phyloP scores from a whole-genome alignment of 2,329 filamentous ascomycete genomes.

The Raffaelea albimanens region DNA sequence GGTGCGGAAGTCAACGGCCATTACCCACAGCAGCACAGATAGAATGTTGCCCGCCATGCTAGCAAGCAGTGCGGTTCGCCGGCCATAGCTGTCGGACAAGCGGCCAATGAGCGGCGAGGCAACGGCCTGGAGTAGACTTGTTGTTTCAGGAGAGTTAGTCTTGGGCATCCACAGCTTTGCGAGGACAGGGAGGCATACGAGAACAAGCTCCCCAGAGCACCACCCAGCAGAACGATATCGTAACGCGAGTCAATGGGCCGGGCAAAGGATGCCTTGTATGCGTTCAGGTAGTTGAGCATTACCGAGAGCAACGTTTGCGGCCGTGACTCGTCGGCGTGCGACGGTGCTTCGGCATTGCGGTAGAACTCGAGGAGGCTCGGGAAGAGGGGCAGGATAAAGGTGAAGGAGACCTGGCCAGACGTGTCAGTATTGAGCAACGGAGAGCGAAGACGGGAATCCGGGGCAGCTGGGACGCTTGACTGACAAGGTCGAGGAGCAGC shows the following conservation, averaged over 20 bases:
- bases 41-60: conserved; percentile 91
- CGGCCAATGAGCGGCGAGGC: conserved; percentile 85
- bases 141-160: not conserved
- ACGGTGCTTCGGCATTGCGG: conserved; percentile 64
- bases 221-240: conserved; percentile 91
- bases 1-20: conserved; percentile 87
- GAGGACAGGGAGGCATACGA: conserved; percentile 31
- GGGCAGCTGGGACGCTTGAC: conserved; percentile 16
- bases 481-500: conserved; percentile 78
- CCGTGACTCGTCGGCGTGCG: conserved; percentile 24
- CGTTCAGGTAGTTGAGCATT: conserved; percentile 75
- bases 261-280: conserved; percentile 89
- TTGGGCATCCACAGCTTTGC: no score
- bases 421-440: not conserved
- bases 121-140: conserved; percentile 76
- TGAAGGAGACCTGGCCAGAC: conserved; percentile 75
- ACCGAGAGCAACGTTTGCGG: conserved; percentile 63
- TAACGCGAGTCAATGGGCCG: conserved; percentile 91
- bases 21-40: conserved; percentile 89
- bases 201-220: conserved; percentile 88
- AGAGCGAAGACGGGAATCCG: not conserved
- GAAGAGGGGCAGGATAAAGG: conserved; percentile 94
- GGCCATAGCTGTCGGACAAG: conserved; percentile 81
- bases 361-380: conserved; percentile 95
- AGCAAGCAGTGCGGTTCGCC: conserved; percentile 75